Base-by-base conservation (phyloP, 495 filamentous ascomycete genomes). In the Elasticomyces elasticus region DNA sequence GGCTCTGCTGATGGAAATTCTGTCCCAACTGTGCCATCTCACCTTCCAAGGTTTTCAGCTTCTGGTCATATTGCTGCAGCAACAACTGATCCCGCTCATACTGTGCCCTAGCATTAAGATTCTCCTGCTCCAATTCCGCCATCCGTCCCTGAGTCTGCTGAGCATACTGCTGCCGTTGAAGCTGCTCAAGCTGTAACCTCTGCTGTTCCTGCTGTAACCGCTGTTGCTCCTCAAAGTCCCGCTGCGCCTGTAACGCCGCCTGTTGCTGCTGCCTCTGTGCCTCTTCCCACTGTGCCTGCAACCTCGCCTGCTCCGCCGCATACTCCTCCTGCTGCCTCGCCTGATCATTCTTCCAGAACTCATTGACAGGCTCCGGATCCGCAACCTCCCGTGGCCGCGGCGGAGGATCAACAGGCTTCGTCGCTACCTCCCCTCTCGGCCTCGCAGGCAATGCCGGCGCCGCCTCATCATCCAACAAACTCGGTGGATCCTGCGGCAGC, bases 301-400 rank as follows among this genome's bases (percentile, higher is more conserved):
- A 72, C 15, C 89, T 81, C 24, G 82, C 79, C 68, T 98, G 92
- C 67, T 98, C 89, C 24, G 89, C 87, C 61, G 89, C 92, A 62
- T 89, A 97, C 64, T 95, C 89, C 51, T 88, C 82, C 64, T 98
- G 91, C 64, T 96, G 87, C 41, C 88, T 76, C 57, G 80, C 78
- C 54, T 94, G 85, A 66, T 95, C 89, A 61, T 82, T 89, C 67
- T 90, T 90, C 92, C 92, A 98, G 68, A 98, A 98, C 64, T 97
- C 94, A 53, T 84, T 85, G 64, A 98, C 97, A 17, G 94, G 87
- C 63, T 94, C 92, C 6, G 92, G 92, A 61, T 97, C 92, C 1
- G 71, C 66, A 33, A 80, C 43, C 25, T 54, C 25, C 24, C 42
- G 68, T 12, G 82, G 83, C 15, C 82, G 79, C 17, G 85, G 85